phyloP scores from a whole-genome alignment of 2,329 filamentous ascomycete species.

The Hymenoscyphus occultus region DNA sequence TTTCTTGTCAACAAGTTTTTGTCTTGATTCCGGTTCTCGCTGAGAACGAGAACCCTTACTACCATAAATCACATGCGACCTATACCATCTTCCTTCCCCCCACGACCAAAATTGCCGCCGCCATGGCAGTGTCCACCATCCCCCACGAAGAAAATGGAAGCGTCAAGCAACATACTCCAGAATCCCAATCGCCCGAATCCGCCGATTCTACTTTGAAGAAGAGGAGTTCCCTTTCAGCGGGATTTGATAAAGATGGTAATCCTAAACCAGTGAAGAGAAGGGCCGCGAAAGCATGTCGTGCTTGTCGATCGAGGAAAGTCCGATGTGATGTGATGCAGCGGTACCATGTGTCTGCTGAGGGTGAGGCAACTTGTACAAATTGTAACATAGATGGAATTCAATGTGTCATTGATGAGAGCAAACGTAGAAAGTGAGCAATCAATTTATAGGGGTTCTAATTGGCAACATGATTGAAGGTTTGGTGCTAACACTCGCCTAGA shows the following conservation, averaged over 20 bases:
- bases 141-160: neutral
- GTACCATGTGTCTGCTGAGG: conserved; percentile 30
- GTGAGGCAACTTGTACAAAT: conserved; percentile 34
- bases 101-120: conserved; percentile 1
- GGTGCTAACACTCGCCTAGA: neutral
- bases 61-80: neutral
- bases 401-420: conserved; percentile 58
- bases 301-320: conserved; percentile 85
- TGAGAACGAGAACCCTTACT: neutral
- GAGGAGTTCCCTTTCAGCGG: neutral
- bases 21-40: neutral
- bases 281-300: conserved; percentile 87
- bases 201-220: conserved; percentile 3
- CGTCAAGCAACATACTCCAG: neutral
- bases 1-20: neutral
- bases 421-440: conserved; percentile 59
- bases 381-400: conserved; percentile 45
- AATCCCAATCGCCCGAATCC: conserved; percentile 2
- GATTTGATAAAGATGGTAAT: conserved; percentile 7
- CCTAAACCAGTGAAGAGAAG: conserved; percentile 60
- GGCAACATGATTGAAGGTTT: conserved; percentile 27
- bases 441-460: conserved; percentile 4
- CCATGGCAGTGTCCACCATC: neutral
- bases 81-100: neutral
- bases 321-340: conserved; percentile 88